Percentiles rank a stretch among this genome's conserved stretches.
These are phyloP conservation scores for Chaetothyriales sp. DNA, from an alignment of 2,329 filamentous ascomycete genomes.

Conservation along the genomic window DNA sequence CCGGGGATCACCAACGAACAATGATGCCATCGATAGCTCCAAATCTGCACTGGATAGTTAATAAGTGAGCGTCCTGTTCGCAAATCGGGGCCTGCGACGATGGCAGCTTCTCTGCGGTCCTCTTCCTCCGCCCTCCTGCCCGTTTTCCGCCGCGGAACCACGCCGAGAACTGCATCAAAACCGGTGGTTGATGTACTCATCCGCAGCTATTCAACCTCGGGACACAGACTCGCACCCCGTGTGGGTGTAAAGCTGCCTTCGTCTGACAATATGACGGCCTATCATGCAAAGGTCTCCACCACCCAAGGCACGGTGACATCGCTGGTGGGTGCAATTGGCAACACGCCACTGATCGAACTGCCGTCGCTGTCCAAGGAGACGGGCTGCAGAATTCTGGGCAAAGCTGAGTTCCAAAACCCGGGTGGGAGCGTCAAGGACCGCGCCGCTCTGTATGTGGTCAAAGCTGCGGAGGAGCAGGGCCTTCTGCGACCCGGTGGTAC, in stretches of 20 bases:
- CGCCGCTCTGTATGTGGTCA: conserved; percentile 83
- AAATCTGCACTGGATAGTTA: background rate
- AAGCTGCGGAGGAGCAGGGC: conserved; percentile 80
- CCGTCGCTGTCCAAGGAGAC: conserved; percentile 80
- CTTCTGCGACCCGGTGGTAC: conserved; percentile 74
- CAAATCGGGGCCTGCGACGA: background rate
- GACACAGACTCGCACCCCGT: background rate
- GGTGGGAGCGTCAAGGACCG: conserved; percentile 94
- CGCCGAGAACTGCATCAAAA: background rate
- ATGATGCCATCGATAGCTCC: background rate
- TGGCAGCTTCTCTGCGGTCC: conserved; percentile 1
- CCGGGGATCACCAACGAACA: background rate
- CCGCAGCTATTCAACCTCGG: background rate
- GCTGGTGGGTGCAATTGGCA: conserved; percentile 83
- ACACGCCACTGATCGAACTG: conserved; percentile 84
- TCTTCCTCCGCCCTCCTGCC: background rate
- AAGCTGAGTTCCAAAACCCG: conserved; percentile 98
- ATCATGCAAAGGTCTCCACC: conserved; percentile 58
- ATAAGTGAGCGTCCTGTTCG: background rate
- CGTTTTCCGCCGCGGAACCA: background rate
- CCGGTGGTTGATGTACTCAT: background rate
- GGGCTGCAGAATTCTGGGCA: conserved; percentile 85
- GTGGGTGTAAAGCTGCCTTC: conserved; percentile 14
- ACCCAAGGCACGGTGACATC: conserved; percentile 66
- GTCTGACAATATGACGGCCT: conserved; percentile 37